Base-by-base conservation (phyloP, 495 filamentous ascomycete species). In the Sporormia fimetaria region DNA sequence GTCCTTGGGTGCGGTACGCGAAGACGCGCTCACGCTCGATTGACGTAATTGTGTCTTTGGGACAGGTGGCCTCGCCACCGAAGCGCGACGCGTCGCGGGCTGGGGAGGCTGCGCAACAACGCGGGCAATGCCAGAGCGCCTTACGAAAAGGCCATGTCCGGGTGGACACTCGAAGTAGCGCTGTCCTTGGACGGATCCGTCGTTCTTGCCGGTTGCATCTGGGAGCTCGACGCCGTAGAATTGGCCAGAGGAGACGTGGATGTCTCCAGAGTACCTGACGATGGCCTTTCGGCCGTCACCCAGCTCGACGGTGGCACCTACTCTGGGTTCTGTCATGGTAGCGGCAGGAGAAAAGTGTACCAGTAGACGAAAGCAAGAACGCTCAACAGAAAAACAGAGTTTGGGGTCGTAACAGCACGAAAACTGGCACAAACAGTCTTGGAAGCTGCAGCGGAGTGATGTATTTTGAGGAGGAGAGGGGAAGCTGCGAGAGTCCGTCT, bases 221-320 rank as follows among this genome's bases (percentile, higher is more conserved):
- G 83, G 77, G 43, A 98, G 72, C 68, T 94, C 87, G 31, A 96
- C 70, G 36, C 90, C 90, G 36, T 94, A 66, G 85, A 88, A 98
- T 20, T 83, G 79, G 38, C 87, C 92, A 3, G 60, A 57, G 22
- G 83, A 75, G 60, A 96, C 94, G 44, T 72, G 63, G 18, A 87
- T 83, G 30, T 69, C 66, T 47, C 90, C 90, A 44, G 84, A 62
- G 59, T 78, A 98, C 52, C 83, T 82, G 30, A 96, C 70, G 43
- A 71, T 76, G 51, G 69, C 90, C 39, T 69, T 69, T 47, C 79
- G 81, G 55, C 83, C 83, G 57, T 93, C 81, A 58, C 63, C 71
- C 39, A 90, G 71, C 58, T 70, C 69, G 60, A 93, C 73, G 25
- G 68, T 68, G 56, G 78, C 69, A 47, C 76, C 79, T 29, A 66